phyloP scores from a whole-genome alignment of 345 rosid species.

The Hirschfeldia incana region DNA sequence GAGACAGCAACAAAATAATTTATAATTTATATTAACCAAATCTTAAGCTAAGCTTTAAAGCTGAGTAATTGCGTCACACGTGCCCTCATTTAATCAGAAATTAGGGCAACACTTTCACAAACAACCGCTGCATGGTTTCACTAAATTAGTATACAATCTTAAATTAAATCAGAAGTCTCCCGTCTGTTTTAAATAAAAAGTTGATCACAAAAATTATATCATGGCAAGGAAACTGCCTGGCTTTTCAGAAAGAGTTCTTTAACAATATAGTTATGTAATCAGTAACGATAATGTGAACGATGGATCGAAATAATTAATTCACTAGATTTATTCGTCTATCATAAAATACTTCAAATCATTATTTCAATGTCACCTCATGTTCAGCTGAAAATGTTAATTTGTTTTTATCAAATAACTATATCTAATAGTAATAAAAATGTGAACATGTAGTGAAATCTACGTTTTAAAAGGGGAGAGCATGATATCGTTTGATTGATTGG shows the following conservation, averaged over 20 bases:
- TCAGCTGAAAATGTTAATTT: background rate
- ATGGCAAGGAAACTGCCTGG: background rate
- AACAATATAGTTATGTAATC: background rate
- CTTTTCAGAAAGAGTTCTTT: background rate
- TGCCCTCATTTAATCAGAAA: slow-evolving; percentile 30
- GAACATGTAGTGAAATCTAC: background rate
- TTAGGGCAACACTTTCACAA: slow-evolving; percentile 26
- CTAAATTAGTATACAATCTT: background rate
- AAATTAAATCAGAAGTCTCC: background rate
- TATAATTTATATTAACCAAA: background rate
- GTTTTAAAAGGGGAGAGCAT: background rate
- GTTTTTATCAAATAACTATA: background rate
- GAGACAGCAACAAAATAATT: slow-evolving; percentile 27
- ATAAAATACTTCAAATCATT: background rate
- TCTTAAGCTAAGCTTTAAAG: slow-evolving; percentile 22
- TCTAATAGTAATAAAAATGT: background rate
- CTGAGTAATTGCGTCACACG: slow-evolving; percentile 39
- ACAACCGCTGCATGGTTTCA: slow-evolving; percentile 30
- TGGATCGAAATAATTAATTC: background rate
- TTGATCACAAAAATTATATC: background rate
- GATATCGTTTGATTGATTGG: slow-evolving; percentile 7
- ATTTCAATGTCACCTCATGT: background rate
- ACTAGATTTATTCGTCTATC: background rate
- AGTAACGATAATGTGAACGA: background rate
- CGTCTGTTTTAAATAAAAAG: background rate